These are phyloP conservation scores for Talaromyces liani DNA, from an alignment of 495 filamentous ascomycete species.

Conservation along the genomic window DNA sequence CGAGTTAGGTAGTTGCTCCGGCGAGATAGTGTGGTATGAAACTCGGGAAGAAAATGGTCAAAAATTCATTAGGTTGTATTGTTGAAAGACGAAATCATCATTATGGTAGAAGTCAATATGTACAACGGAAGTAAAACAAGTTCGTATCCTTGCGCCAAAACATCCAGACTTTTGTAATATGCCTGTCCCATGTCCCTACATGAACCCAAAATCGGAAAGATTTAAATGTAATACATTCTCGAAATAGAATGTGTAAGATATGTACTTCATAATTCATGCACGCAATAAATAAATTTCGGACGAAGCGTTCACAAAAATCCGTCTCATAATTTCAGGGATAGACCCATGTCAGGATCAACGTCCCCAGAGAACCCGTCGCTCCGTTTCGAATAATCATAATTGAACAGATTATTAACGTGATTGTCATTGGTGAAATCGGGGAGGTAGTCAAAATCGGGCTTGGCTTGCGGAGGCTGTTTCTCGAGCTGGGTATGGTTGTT, in stretches of 20 bases:
- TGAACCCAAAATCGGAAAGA: neutral
- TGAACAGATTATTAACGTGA: neutral
- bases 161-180: constrained; percentile 1
- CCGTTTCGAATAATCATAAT: neutral
- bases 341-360: constrained; percentile 6
- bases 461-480: neutral
- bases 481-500: constrained; percentile 1
- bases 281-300: neutral
- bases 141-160: neutral
- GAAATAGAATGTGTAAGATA: neutral
- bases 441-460: neutral
- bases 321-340: constrained; percentile 1
- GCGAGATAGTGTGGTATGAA: neutral
- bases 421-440: neutral
- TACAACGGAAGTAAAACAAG: neutral
- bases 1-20: neutral
- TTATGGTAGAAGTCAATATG: neutral
- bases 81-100: neutral
- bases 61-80: neutral
- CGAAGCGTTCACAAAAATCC: neutral
- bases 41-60: neutral
- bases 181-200: neutral
- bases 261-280: neutral
- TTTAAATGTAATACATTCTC: constrained; percentile 2
- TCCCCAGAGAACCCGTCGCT: neutral